Percentiles rank a stretch among this genome's conserved stretches.
These are phyloP conservation scores for Coccinonectria pachysandricola DNA, from an alignment of 2,329 filamentous ascomycete species.

Conservation along the genomic window DNA sequence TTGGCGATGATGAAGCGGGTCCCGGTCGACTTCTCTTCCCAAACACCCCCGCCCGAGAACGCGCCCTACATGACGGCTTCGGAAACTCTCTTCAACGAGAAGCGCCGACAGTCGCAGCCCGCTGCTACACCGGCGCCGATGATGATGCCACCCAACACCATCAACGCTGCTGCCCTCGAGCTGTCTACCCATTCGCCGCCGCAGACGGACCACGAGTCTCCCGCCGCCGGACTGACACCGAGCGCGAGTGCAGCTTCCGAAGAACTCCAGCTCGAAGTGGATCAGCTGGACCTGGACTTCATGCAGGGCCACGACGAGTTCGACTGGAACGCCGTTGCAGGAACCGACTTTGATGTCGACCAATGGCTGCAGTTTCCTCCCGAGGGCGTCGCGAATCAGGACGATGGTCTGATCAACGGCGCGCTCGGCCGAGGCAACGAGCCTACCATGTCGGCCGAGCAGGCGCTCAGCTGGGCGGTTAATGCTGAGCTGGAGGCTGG, in stretches of 20 bases:
- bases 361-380: conserved; percentile 49
- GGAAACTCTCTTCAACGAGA: conserved; percentile 28
- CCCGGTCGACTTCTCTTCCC: conserved; percentile 28
- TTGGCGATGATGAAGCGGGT: conserved; percentile 27
- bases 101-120: conserved; percentile 13
- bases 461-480: conserved; percentile 20
- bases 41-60: conserved; percentile 46
- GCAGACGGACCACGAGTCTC: conserved; percentile 33
- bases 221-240: conserved; percentile 30
- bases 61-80: conserved; percentile 32
- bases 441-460: conserved; percentile 19
- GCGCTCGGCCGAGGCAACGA: conserved; percentile 20
- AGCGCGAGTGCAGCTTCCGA: conserved; percentile 36
- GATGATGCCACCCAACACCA: conserved; percentile 28
- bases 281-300: conserved; percentile 35
- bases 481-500: conserved; percentile 16
- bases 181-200: conserved; percentile 32
- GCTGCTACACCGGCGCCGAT: conserved; percentile 8
- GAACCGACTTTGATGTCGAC: conserved; percentile 46
- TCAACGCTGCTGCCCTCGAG: conserved; percentile 27
- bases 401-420: conserved; percentile 27
- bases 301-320: conserved; percentile 38
- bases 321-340: conserved; percentile 43
- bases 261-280: conserved; percentile 25
- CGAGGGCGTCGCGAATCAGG: conserved; percentile 32